Conservation (phyloP, 352 stramenopile genomes). For the Pythium monospermum region DNA sequence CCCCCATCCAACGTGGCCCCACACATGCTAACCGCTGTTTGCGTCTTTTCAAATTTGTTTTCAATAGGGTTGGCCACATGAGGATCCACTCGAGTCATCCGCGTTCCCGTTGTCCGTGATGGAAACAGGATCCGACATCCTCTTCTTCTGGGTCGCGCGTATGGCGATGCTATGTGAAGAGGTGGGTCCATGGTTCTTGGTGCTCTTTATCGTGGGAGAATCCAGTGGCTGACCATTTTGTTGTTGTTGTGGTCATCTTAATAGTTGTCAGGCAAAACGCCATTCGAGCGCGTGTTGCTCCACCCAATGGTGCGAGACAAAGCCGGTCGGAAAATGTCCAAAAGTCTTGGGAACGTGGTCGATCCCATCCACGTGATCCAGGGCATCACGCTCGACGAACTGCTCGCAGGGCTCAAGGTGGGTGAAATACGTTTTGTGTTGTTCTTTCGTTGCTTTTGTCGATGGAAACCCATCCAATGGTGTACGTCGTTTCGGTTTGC, state of each 20-base stretch:
- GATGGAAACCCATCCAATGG: no score
- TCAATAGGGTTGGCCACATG: conserved; percentile 90
- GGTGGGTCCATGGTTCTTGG: conserved; percentile 31
- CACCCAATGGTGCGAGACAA: conserved; percentile 99
- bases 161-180: conserved; percentile 99
- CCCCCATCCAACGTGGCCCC: no score
- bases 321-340: conserved; percentile 99
- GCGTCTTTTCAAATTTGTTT: no score
- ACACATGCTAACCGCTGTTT: no score
- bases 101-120: conserved; percentile 71
- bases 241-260: not conserved
- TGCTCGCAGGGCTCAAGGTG: conserved; percentile 91
- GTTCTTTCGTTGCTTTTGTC: not conserved
- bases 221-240: not conserved
- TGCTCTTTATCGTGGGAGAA: not conserved
- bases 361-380: conserved; percentile 98
- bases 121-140: conserved; percentile 96
- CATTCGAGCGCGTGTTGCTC: conserved; percentile 98
- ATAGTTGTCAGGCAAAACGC: conserved; percentile 90
- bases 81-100: conserved; percentile 40
- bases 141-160: conserved; percentile 99
- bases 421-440: not conserved
- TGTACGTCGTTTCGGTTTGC: not conserved
- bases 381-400: conserved; percentile 91
- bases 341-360: conserved; percentile 99